Base-by-base conservation (phyloP, 2,329 filamentous ascomycete species). In the Aspergillus udagawae region DNA sequence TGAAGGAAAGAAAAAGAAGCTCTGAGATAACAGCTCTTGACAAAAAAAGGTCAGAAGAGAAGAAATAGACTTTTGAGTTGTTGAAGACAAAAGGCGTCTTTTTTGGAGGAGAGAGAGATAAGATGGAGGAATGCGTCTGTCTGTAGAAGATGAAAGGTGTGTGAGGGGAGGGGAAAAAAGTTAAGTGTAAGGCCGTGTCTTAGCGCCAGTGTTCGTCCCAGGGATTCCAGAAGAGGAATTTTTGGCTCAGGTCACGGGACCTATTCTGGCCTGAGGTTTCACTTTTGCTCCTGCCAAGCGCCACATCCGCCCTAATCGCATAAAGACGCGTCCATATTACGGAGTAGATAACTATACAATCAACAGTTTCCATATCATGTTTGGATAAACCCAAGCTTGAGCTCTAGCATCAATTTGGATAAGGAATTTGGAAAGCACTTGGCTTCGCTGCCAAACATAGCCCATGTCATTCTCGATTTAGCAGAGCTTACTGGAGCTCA, bases 41-140 rank as follows among this genome's bases (percentile, higher is more conserved):
- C 64, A 63, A 63, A 61, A 66, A 65, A 67, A 66, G 66, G 66
- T 61, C 67, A 61, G 64, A 60, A 58, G 56, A 55, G 58, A 56
- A 63, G 53, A 58, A 53, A 55, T 50, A 14, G 5, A 25, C 23
- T 25, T 47, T 47, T 47, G 44, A 3, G 10, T 23, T 23, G 20
- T 27, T 23, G 21, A 23, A 47, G 53, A 45, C 49, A 60, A 52
- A 53, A 55, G 55, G 59, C 41, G 23, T 42, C 42, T 23, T 38
- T 42, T 52, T 59, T 51, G 32, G 50, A 35, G 47, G 51, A 52
- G 44, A 35, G 32, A 52, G 35, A 14, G 61, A 60, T 61, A 65
- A 62, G 65, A 57, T 38, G 32, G 32, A 7, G 6, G 32, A 7
- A 17, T 17, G 32, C 28, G 28, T 29, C 28, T 17, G 14, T 38